Percentiles rank a stretch among this genome's conserved stretches.
Evolutionary conservation across 148 eudicot species (phyloP).

Genomic region (Amaranthus hypochondriacus): DNA sequence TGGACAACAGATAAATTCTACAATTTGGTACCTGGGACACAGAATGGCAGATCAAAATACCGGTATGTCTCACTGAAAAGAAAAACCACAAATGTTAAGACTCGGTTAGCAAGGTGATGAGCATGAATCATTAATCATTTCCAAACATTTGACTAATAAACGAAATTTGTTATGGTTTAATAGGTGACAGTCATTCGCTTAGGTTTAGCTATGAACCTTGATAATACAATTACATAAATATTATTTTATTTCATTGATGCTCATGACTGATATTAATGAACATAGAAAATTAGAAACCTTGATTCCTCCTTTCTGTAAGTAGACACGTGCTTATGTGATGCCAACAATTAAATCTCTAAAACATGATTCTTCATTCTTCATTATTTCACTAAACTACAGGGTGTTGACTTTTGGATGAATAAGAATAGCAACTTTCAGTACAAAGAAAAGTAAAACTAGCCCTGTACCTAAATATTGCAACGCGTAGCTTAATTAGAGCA

Average conservation of each 20-base stretch:
- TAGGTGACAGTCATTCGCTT: too few species aligned
- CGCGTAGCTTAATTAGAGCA: neutral
- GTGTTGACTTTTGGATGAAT: too few species aligned
- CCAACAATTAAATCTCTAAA: too few species aligned
- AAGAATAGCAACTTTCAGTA: too few species aligned
- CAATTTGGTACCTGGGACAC: slow-evolving; percentile 40
- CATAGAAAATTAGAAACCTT: neutral
- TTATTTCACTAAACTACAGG: too few species aligned
- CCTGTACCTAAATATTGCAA: neutral
- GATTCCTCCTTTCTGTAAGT: too few species aligned
- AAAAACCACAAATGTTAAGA: slow-evolving; percentile 13
- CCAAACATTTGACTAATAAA: neutral
- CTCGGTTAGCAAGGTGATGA: neutral
- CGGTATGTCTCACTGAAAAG: slow-evolving; percentile 63
- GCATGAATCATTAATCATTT: neutral
- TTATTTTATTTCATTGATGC: neutral
- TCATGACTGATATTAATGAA: neutral
- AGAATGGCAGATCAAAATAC: slow-evolving; percentile 67
- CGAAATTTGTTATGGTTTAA: neutral
- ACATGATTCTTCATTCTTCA: too few species aligned
- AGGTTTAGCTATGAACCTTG: neutral
- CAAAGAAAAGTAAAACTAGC: neutral
- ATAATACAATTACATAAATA: neutral
- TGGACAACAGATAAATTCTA: neutral
- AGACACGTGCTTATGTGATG: too few species aligned